Percentiles rank a stretch among this genome's conserved stretches.
phyloP scores from a whole-genome alignment of 345 rosid species.

The Pistacia atlantica region DNA sequence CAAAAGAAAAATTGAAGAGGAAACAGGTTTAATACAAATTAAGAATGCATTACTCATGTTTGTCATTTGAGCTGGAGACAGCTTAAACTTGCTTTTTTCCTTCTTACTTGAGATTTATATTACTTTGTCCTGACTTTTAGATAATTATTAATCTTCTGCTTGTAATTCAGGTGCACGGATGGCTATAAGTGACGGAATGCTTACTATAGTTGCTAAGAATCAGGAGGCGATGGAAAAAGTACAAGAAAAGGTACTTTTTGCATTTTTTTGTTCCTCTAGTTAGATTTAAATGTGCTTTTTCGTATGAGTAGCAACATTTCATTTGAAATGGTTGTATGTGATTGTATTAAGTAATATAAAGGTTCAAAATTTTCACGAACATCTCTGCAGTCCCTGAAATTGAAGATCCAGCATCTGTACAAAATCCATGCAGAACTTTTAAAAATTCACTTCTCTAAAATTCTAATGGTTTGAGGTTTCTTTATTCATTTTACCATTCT shows the following conservation, averaged over 20 bases:
- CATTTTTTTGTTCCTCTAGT: neutral
- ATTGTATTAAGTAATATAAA: neutral
- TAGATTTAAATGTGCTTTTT: neutral
- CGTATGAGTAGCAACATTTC: neutral
- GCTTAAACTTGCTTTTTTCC: neutral
- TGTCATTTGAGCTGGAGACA: neutral
- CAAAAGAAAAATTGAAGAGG: constrained; percentile 87
- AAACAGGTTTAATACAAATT: constrained; percentile 64
- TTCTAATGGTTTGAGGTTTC: too few species aligned
- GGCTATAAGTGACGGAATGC: constrained; percentile 72
- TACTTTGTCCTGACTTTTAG: neutral
- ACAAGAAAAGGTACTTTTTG: constrained; percentile 66
- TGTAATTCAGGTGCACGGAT: constrained; percentile 72
- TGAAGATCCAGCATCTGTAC: neutral
- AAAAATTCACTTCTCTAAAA: too few species aligned
- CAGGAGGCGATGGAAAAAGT: constrained; percentile 75
- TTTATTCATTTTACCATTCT: neutral
- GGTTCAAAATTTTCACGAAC: neutral
- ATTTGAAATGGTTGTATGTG: neutral
- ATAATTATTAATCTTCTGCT: constrained; percentile 7
- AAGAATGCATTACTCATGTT: too few species aligned
- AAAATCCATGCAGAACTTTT: too few species aligned
- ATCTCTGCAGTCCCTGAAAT: neutral
- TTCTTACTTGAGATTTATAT: neutral
- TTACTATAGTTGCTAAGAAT: constrained; percentile 84